Evolutionary conservation across 331 rosid genomes (phyloP), one percentile per base, ranked within the genome.

Genomic region (Acacia concinna): DNA sequence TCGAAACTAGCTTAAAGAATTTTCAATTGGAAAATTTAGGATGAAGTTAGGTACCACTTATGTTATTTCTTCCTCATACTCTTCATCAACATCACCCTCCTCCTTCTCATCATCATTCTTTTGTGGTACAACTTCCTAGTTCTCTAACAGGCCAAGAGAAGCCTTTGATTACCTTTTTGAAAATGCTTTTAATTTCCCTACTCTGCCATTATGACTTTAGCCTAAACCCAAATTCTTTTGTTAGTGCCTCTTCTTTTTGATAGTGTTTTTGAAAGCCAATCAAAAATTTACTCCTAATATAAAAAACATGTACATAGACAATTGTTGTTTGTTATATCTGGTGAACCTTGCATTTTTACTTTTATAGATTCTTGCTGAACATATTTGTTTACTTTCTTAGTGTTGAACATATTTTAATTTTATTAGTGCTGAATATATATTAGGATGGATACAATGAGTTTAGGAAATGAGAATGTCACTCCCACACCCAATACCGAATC

Each of bases 141-240:
- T 88, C 86, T 93, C 98, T 89, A 95, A 84, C 69, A 85, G 96
- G 74, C 91, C 97, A 85, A 95, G 90, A 40, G 92, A 89, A 8
- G 93, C 94, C 82, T 88, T 90, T 15, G 97, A n/a, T n/a, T n/a
- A n/a, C 98, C 90, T 92, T 95, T 49, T 77, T 64, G 74, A 80
- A 95, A 85, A 90, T 91, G 62, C 77, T 74, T 71, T 83, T 60
- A 66, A 95, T 66, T 85, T 91, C 92, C 84, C 79, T 81, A n/a
- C 80, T 87, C 84, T 70, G 78, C 99, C 99, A 92, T 80, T n/a
- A n/a, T 35, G 88, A 93, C 89, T 93, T 95, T 84, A 87, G 88
- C 90, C 97, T 87, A 15, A 85, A 78, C 77, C 97, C 99, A 68
- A 95, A 95, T 65, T 95, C 97, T 77, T 78, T 86, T 90, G 91